A percentile compares a stretch with the other conserved stretches of the same genome.
phyloP scores from a whole-genome alignment of 768 basidiomycete genomes.

The Rubroboletus pulcherrimus region DNA sequence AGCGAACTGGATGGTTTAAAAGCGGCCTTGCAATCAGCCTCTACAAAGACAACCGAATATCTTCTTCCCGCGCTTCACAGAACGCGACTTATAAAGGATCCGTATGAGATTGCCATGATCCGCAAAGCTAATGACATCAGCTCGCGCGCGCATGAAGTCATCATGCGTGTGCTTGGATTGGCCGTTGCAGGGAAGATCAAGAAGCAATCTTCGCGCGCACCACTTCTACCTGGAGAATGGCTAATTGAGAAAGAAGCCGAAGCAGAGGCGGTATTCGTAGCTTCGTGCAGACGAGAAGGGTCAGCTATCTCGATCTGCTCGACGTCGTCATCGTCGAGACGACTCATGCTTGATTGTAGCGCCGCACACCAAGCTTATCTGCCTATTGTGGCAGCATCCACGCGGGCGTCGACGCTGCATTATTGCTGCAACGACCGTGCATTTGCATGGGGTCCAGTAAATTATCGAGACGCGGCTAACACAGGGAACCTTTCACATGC shows the following conservation, averaged over 20 bases:
- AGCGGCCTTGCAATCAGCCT: background rate
- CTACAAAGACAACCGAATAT: constrained; percentile 34
- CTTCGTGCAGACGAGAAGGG: constrained; percentile 87
- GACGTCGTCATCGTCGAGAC: background rate
- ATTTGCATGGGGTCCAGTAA: constrained; percentile 80
- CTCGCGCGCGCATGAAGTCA: constrained; percentile 82
- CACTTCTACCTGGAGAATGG: constrained; percentile 75
- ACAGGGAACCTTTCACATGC: constrained; percentile 42
- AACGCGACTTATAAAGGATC: constrained; percentile 76
- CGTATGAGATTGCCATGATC: constrained; percentile 70
- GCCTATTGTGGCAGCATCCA: constrained; percentile 87
- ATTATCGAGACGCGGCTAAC: constrained; percentile 53
- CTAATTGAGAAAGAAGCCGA: constrained; percentile 89
- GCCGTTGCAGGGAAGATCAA: constrained; percentile 59
- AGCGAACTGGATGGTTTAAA: constrained; percentile 8
- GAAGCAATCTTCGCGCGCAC: constrained; percentile 38
- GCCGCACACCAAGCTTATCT: constrained; percentile 86
- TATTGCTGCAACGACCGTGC: constrained; percentile 92
- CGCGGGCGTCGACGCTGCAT: constrained; percentile 84
- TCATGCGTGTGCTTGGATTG: constrained; percentile 86
- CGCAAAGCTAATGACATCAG: constrained; percentile 80
- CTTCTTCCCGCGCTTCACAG: constrained; percentile 77
- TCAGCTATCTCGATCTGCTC: constrained; percentile 34
- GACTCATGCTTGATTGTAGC: constrained; percentile 35
- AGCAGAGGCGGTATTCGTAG: constrained; percentile 91